These are phyloP conservation scores for Rauvolfia tetraphylla DNA, from an alignment of 257 asterid genomes.

Conservation along the genomic window DNA sequence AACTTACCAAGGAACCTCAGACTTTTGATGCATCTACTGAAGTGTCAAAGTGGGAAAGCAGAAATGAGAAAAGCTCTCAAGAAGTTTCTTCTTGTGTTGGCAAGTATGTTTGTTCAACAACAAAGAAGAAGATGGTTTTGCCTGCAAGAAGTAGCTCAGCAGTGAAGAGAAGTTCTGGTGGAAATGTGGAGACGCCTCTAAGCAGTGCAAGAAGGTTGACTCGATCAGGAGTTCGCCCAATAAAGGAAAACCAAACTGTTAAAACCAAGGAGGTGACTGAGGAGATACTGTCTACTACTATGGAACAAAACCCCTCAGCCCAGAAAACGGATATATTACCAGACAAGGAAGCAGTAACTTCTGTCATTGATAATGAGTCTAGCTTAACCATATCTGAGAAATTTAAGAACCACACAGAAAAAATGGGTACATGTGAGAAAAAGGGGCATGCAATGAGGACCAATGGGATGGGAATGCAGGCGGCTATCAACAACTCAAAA, in stretches of 20 bases:
- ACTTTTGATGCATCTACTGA: constrained; percentile 19
- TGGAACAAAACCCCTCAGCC: not conserved
- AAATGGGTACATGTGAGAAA: constrained; percentile 13
- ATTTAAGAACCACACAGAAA: constrained; percentile 4
- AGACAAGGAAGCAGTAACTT: constrained; percentile 13
- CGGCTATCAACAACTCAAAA: constrained; percentile 14
- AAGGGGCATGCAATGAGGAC: not conserved
- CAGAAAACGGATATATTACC: constrained; percentile 9
- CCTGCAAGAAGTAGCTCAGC: constrained; percentile 18
- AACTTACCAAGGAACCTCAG: constrained; percentile 20
- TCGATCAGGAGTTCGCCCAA: constrained; percentile 28
- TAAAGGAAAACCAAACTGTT: constrained; percentile 18
- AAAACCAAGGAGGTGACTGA: constrained; percentile 14
- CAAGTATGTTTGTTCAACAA: not conserved
- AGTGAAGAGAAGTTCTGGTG: constrained; percentile 1
- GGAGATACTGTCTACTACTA: constrained; percentile 1
- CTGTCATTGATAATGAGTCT: constrained; percentile 16
- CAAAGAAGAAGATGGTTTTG: constrained; percentile 20
- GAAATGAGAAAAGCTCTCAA: not conserved
- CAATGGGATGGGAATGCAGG: not conserved
- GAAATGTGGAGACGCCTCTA: not conserved
- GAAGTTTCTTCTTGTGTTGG: not conserved
- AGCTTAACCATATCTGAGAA: constrained; percentile 1
- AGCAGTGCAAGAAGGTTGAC: constrained; percentile 31
- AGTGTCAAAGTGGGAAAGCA: not conserved